Conservation (phyloP, 2,329 filamentous ascomycete species). For the Sporothrix globosa region DNA sequence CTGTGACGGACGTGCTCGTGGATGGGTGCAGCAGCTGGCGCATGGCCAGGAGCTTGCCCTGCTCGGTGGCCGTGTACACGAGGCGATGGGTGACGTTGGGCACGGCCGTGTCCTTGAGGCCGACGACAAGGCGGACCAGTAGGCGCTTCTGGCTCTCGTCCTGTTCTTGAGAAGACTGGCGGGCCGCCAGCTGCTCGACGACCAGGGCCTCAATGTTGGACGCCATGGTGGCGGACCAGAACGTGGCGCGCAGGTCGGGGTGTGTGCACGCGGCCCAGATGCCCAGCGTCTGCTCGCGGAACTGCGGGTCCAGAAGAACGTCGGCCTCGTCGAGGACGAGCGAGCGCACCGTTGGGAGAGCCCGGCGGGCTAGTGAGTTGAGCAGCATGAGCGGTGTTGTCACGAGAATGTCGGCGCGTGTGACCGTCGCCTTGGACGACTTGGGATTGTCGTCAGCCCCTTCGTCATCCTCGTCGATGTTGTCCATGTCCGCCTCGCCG, state of each 20-base stretch:
- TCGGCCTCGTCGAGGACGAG: slow-evolving; percentile 93
- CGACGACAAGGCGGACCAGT: slow-evolving; percentile 86
- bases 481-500: slow-evolving; percentile 37
- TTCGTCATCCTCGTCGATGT: slow-evolving; percentile 43
- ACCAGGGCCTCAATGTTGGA: slow-evolving; percentile 85
- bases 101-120: slow-evolving; percentile 91
- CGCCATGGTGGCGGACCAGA: slow-evolving; percentile 97
- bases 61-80: slow-evolving; percentile 87
- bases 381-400: slow-evolving; percentile 79
- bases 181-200: slow-evolving; percentile 62
- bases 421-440: slow-evolving; percentile 43
- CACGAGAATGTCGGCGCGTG: slow-evolving; percentile 78
- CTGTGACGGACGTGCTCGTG: slow-evolving; percentile 47
- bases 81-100: slow-evolving; percentile 90
- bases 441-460: slow-evolving; percentile 11
- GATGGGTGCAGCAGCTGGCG: slow-evolving; percentile 85
- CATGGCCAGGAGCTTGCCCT: slow-evolving; percentile 88
- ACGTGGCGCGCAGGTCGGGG: slow-evolving; percentile 69
- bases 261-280: slow-evolving; percentile 82
- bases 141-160: slow-evolving; percentile 44
- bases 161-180: background rate
- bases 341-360: slow-evolving; percentile 68
- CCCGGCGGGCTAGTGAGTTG: slow-evolving; percentile 60
- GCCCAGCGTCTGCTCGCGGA: slow-evolving; percentile 81
- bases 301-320: slow-evolving; percentile 87